Evolutionary conservation across 352 stramenopile genomes (phyloP).

Genomic region (Thalassiosira exigua): DNA sequence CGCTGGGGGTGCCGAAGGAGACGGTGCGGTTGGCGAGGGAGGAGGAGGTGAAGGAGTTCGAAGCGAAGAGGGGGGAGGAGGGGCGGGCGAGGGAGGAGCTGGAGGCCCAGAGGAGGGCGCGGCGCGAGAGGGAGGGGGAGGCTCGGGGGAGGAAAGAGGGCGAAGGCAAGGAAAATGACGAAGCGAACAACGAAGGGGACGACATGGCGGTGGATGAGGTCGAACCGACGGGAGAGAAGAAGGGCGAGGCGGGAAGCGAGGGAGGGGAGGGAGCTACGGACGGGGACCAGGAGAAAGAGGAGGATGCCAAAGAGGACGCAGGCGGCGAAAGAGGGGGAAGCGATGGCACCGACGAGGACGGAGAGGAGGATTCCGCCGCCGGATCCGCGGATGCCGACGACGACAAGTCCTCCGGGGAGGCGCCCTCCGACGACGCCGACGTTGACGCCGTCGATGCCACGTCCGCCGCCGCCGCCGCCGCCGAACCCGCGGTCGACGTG

Average conservation of each 20-base stretch:
- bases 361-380: neutral
- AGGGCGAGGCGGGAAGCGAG: neutral
- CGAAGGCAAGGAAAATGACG: slow-evolving; percentile 24
- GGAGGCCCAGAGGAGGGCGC: slow-evolving; percentile 13
- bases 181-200: slow-evolving; percentile 12
- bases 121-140: slow-evolving; percentile 11
- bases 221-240: neutral
- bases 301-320: neutral
- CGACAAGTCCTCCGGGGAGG: too few species aligned
- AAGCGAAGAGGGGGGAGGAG: slow-evolving; percentile 27
- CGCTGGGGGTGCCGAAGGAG: slow-evolving; percentile 7
- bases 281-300: neutral
- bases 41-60: slow-evolving; percentile 44
- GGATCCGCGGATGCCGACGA: neutral
- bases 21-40: too few species aligned
- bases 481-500: too few species aligned
- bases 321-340: neutral
- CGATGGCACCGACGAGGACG: too few species aligned
- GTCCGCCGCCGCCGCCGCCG: too few species aligned
- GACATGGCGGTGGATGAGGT: neutral
- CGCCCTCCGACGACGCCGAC: too few species aligned
- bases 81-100: slow-evolving; percentile 31
- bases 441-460: too few species aligned
- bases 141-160: slow-evolving; percentile 14
- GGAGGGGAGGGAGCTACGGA: neutral